These are phyloP conservation scores for Backusella psychrophila DNA, from an alignment of 192 early-diverging fungal species.

Conservation along the genomic window DNA sequence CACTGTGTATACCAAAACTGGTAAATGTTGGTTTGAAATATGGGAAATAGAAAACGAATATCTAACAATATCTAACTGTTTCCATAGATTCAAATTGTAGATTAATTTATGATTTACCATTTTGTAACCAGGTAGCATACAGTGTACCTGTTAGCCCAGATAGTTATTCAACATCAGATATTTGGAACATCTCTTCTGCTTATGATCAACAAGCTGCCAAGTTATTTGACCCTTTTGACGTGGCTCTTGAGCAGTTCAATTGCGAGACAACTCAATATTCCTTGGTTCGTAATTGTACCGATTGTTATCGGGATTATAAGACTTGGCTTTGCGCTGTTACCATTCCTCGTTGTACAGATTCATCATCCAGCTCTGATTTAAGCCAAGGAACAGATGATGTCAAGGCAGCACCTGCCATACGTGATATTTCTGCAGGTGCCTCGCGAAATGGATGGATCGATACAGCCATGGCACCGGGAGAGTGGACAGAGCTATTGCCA, in stretches of 20 bases:
- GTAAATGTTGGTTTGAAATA: not conserved
- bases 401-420: slow-evolving; percentile 14
- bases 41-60: not conserved
- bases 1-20: slow-evolving; percentile 31
- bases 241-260: slow-evolving; percentile 47
- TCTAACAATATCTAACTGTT: not conserved
- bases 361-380: slow-evolving; percentile 8
- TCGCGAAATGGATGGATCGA: slow-evolving; percentile 42
- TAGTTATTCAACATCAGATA: not conserved
- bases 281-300: slow-evolving; percentile 51
- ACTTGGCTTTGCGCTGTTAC: slow-evolving; percentile 53
- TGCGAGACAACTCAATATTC: slow-evolving; percentile 53
- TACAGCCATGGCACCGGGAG: slow-evolving; percentile 18
- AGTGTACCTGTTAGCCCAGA: slow-evolving; percentile 36
- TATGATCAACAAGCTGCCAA: slow-evolving; percentile 45
- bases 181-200: slow-evolving; percentile 21
- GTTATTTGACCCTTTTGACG: slow-evolving; percentile 45
- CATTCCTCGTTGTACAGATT: slow-evolving; percentile 52
- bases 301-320: slow-evolving; percentile 52
- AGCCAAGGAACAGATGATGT: slow-evolving; percentile 6
- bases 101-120: slow-evolving; percentile 45
- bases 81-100: slow-evolving; percentile 40
- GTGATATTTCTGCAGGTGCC: slow-evolving; percentile 15
- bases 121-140: slow-evolving; percentile 56
- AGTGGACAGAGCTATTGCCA: slow-evolving; percentile 50